Evolutionary conservation across 208 protist species (phyloP).

Genomic region (Acanthamoeba lenticulata): DNA sequence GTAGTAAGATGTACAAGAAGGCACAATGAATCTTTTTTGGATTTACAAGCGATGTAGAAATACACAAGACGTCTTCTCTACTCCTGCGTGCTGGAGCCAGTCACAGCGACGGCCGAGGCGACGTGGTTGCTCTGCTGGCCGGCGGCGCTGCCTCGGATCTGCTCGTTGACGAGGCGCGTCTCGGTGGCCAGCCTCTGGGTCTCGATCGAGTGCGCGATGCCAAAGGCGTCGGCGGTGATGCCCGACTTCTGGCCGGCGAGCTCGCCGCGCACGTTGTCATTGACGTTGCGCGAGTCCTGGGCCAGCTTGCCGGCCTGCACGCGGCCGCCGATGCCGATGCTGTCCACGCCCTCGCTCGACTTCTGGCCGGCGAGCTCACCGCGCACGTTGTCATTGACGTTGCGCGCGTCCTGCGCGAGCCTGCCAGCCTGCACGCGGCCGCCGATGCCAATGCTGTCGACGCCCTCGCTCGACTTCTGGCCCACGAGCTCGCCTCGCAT

Average conservation of each 20-base stretch:
- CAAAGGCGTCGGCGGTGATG: not conserved
- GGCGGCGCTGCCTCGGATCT: conserved; percentile 43
- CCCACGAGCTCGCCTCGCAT: conserved; percentile 61
- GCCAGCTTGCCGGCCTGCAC: conserved; percentile 47
- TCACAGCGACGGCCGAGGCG: not conserved
- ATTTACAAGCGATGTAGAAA: too few species aligned
- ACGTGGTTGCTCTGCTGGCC: conserved; percentile 37
- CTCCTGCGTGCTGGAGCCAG: not conserved
- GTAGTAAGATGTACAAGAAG: not conserved
- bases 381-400: conserved; percentile 63
- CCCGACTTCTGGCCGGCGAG: conserved; percentile 31
- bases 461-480: conserved; percentile 55
- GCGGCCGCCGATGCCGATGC: conserved; percentile 61
- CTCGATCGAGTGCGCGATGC: not conserved
- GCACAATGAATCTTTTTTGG: not conserved
- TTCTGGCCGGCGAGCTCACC: conserved; percentile 67
- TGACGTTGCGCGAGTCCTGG: conserved; percentile 50
- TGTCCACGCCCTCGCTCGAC: conserved; percentile 59
- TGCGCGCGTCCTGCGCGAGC: conserved; percentile 43
- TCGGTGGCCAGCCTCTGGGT: conserved; percentile 13
- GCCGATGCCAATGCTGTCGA: conserved; percentile 33
- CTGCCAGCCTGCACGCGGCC: conserved; percentile 52
- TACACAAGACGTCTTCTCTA: too few species aligned
- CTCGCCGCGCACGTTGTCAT: conserved; percentile 58
- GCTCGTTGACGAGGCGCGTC: conserved; percentile 48